Conservation (phyloP, 2,329 filamentous ascomycete species). For the Ceratocystis diversiconidia region DNA sequence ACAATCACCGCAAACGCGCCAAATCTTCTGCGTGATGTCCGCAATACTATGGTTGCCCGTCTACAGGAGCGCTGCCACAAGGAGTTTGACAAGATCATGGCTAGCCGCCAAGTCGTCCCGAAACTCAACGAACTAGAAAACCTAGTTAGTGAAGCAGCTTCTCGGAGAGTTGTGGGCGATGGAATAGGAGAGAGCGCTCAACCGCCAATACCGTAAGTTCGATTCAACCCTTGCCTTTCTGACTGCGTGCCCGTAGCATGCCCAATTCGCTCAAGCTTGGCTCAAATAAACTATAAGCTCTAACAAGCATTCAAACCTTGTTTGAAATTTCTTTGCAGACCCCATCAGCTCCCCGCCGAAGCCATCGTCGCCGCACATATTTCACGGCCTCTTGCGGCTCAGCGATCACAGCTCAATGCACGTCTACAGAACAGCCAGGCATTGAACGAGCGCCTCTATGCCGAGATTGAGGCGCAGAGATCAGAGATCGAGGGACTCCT, state of each 20-base stretch:
- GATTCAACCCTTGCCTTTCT: background rate
- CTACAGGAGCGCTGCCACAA: conserved; percentile 40
- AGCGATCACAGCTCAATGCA: conserved; percentile 43
- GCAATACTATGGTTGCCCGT: conserved; percentile 43
- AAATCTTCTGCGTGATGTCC: conserved; percentile 38
- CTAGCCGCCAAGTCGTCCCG: conserved; percentile 37
- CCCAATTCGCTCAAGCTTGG: conserved; percentile 8
- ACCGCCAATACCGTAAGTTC: conserved; percentile 35
- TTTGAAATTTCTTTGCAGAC: conserved; percentile 25
- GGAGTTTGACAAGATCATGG: conserved; percentile 44
- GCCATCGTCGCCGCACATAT: conserved; percentile 42
- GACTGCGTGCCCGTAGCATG: background rate
- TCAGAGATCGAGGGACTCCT: conserved; percentile 40
- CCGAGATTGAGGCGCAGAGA: conserved; percentile 39
- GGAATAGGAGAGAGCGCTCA: conserved; percentile 18
- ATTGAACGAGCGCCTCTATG: conserved; percentile 40
- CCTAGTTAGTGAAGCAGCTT: conserved; percentile 38
- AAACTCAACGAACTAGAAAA: conserved; percentile 46
- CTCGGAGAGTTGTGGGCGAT: conserved; percentile 25
- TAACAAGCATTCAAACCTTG: too few relatives aligned
- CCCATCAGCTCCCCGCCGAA: conserved; percentile 41
- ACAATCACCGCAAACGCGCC: conserved; percentile 40
- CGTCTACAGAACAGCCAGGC: conserved; percentile 42
- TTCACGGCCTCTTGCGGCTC: conserved; percentile 35
- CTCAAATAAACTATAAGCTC: background rate